phyloP scores from a whole-genome alignment of 352 stramenopile genomes.

The Phytophthora boehmeriae region DNA sequence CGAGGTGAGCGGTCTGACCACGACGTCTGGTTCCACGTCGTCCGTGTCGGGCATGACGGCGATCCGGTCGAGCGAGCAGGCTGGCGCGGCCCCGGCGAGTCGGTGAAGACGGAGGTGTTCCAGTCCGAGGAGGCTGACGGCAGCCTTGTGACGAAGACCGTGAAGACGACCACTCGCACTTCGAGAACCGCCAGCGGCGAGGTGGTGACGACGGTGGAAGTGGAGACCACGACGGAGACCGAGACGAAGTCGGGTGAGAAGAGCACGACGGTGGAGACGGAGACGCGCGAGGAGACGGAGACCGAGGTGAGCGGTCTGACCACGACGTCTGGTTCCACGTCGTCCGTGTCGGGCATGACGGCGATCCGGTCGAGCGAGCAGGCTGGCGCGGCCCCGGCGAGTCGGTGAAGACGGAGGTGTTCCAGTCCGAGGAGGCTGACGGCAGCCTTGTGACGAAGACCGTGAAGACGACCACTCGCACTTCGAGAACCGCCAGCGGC shows the following conservation, averaged over 20 bases:
- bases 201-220: constrained; percentile 5
- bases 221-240: constrained; percentile 9
- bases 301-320: constrained; percentile 13
- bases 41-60: background rate
- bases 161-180: constrained; percentile 5
- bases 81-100: constrained; percentile 1
- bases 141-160: constrained; percentile 10
- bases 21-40: background rate
- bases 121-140: constrained; percentile 7
- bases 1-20: background rate
- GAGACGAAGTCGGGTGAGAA: constrained; percentile 5
- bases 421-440: constrained; percentile 21
- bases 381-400: constrained; percentile 5
- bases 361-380: constrained; percentile 9
- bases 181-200: constrained; percentile 4
- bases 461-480: constrained; percentile 20
- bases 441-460: constrained; percentile 26
- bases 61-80: constrained; percentile 1
- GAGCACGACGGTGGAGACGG: constrained; percentile 3
- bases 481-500: constrained; percentile 12
- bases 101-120: constrained; percentile 9
- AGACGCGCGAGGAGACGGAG: constrained; percentile 16
- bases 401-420: constrained; percentile 22
- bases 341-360: constrained; percentile 1
- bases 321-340: background rate